phyloP scores from a whole-genome alignment of 495 filamentous ascomycete genomes.

The Penicillium fimorum region DNA sequence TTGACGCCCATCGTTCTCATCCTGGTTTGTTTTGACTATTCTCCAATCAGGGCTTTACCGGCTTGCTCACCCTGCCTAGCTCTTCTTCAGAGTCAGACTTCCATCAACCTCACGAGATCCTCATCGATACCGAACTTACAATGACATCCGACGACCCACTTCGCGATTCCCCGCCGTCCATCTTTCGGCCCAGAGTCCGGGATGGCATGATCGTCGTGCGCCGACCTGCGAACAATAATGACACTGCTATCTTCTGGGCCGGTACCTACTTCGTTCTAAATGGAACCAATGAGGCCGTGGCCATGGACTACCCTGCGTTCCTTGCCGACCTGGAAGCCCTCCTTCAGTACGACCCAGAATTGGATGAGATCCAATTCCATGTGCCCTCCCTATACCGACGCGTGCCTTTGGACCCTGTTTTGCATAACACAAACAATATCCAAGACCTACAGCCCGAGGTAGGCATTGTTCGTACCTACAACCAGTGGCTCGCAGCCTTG shows the following conservation, averaged over 20 bases:
- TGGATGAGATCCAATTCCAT: background rate
- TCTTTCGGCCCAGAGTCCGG: background rate
- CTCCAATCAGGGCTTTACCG: background rate
- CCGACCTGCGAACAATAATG: background rate
- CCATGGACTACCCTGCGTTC: background rate
- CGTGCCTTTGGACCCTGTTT: background rate
- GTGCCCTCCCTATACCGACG: background rate
- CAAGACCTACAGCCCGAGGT: background rate
- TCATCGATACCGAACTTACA: background rate
- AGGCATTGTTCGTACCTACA: background rate
- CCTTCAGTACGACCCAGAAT: background rate
- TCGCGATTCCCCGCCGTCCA: background rate
- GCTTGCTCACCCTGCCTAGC: background rate
- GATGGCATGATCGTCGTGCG: background rate
- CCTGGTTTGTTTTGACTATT: background rate
- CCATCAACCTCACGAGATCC: background rate
- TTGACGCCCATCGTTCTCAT: background rate
- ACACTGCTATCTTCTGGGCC: background rate
- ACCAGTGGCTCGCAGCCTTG: background rate
- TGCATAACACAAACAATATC: background rate
- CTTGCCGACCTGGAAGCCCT: background rate
- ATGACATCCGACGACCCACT: background rate
- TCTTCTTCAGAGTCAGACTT: background rate
- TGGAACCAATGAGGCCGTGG: background rate
- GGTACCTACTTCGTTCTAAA: background rate